Evolutionary conservation across 2,329 filamentous ascomycete species (phyloP), one percentile per base, ranked within the genome.

Genomic region (Trichoderma sp.): DNA sequence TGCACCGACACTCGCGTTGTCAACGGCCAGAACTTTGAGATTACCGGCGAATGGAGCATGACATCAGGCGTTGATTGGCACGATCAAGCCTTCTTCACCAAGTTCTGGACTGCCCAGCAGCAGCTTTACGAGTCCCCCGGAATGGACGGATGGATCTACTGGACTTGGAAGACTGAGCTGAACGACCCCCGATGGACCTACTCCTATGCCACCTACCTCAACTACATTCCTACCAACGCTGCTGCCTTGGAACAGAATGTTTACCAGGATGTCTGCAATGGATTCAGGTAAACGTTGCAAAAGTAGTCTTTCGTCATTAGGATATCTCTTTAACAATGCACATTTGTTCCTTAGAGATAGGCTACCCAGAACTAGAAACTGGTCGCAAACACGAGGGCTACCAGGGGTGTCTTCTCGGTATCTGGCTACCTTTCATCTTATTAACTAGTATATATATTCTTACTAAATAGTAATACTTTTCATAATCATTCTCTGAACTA

Each of bases 41-140:
- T 90, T 46, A 82, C 89, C 2, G 86, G 86, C 37, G 87, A 90
- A 74, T 89, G 85, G 82, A 84, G 82, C 69, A 75, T 89, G 56
- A 81, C 80, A 54, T 82, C 83, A 70, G 74, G 81, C 66, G 79
- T 85, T 4, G 77, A 87, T 73, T 78, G 76, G 74, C 80, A 74
- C 16, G 68, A 76, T 10, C 81, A 76, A 8, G 78, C 74, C 13
- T 90, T 88, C 74, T 89, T 89, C 76, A 77, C 71, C 68, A 78
- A 82, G 70, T 89, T 83, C 82, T 89, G 86, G 75, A 83, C 83
- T 1, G 86, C 86, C 1, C 86, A 89, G 77, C 80, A 84, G 7
- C 79, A 82, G 68, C 78, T 82, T 2, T 89, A 87, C 69, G 86
- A 89, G 77, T 81, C 81, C 71, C 73, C 73, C 0, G 77, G 80